These are phyloP conservation scores for Globisporangium megalacanthum DNA, from an alignment of 352 stramenopile species.

Conservation along the genomic window DNA sequence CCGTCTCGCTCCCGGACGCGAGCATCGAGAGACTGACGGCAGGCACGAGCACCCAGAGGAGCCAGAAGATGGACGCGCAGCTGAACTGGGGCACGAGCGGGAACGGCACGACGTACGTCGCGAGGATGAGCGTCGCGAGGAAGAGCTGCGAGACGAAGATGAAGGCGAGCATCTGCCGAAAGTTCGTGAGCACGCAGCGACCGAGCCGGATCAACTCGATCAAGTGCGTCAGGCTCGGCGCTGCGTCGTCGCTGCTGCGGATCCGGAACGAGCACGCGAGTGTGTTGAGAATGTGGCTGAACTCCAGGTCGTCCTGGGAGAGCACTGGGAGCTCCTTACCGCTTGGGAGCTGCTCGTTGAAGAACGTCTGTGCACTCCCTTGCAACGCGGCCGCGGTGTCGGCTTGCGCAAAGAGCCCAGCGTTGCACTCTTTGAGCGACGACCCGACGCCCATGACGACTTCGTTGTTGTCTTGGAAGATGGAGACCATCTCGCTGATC, in stretches of 20 bases:
- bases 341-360: constrained; percentile 54
- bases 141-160: constrained; percentile 85
- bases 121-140: constrained; percentile 66
- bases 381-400: constrained; percentile 71
- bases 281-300: constrained; percentile 83
- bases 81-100: constrained; percentile 68
- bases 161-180: constrained; percentile 75
- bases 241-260: constrained; percentile 23
- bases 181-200: constrained; percentile 78
- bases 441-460: constrained; percentile 78
- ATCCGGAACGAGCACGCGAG: constrained; percentile 73
- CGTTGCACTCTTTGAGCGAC: constrained; percentile 72
- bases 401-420: constrained; percentile 64
- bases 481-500: constrained; percentile 91
- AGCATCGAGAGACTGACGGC: constrained; percentile 75
- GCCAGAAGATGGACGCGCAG: constrained; percentile 76
- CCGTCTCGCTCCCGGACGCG: constrained; percentile 56
- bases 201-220: constrained; percentile 80
- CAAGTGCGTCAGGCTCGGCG: constrained; percentile 53
- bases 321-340: constrained; percentile 58
- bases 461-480: constrained; percentile 85
- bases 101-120: constrained; percentile 67
- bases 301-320: constrained; percentile 67
- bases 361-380: constrained; percentile 59
- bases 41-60: constrained; percentile 77